Percentiles rank a stretch among this genome's conserved stretches.
Evolutionary conservation across 768 basidiomycete genomes (phyloP).

Genomic region (Pholiota molesta): DNA sequence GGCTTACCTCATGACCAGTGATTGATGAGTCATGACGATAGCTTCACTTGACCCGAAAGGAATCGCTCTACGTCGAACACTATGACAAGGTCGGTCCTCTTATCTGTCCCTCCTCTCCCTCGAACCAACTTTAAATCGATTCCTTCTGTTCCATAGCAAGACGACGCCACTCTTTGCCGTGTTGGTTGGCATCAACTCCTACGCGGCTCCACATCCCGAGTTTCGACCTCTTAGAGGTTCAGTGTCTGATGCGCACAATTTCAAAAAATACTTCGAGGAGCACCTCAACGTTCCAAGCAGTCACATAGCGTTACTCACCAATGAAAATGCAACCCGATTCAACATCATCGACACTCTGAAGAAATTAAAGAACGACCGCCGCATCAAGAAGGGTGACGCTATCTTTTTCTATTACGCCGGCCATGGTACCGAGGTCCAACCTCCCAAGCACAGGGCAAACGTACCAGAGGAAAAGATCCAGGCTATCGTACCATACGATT

Average conservation of each 20-base stretch:
- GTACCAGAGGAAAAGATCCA: neutral
- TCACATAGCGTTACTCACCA: slow-evolving; percentile 8
- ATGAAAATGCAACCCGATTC: slow-evolving; percentile 9
- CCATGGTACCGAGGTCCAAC: slow-evolving; percentile 8
- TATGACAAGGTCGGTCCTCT: too few species aligned
- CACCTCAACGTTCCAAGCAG: slow-evolving; percentile 5
- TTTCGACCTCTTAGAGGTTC: slow-evolving; percentile 6
- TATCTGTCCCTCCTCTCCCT: too few species aligned
- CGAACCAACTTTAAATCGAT: too few species aligned
- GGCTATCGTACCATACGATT: slow-evolving; percentile 14
- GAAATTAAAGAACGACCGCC: neutral
- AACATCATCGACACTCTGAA: slow-evolving; percentile 10
- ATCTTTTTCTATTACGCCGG: slow-evolving; percentile 18
- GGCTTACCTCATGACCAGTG: too few species aligned
- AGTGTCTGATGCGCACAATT: neutral
- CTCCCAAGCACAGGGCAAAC: neutral
- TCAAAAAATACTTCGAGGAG: slow-evolving; percentile 6
- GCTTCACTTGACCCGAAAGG: too few species aligned
- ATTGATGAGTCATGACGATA: too few species aligned
- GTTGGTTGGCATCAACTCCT: neutral
- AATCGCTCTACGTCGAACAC: too few species aligned
- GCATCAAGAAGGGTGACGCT: slow-evolving; percentile 11
- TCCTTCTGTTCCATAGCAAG: too few species aligned
- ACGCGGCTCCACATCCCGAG: neutral
- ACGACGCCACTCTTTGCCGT: neutral